A percentile compares a stretch with the other conserved stretches of the same genome.
These are phyloP conservation scores for Clarireedia hainanense DNA, from an alignment of 2,329 filamentous ascomycete species.

Conservation along the genomic window DNA sequence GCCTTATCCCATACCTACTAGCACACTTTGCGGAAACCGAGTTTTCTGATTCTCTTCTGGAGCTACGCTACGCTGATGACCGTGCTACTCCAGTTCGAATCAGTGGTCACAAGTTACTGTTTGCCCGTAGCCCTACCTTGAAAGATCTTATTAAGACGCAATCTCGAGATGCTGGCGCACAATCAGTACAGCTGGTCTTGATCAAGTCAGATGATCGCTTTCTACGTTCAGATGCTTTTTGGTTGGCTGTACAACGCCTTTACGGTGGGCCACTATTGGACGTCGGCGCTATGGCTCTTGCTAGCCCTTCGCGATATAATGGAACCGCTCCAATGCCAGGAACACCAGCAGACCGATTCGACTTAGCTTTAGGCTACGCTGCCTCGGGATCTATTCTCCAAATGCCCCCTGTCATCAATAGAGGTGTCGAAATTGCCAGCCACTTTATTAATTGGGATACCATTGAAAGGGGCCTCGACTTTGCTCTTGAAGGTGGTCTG, in stretches of 20 bases:
- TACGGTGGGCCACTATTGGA: constrained; percentile 46
- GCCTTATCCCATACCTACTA: constrained; percentile 34
- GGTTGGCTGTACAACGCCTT: constrained; percentile 47
- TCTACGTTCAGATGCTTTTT: constrained; percentile 48
- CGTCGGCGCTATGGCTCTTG: constrained; percentile 16
- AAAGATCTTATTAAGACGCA: constrained; percentile 29
- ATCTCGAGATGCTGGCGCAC: constrained; percentile 23
- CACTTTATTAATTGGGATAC: constrained; percentile 55
- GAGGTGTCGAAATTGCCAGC: constrained; percentile 52
- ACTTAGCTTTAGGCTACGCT: constrained; percentile 55
- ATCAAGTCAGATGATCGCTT: constrained; percentile 45
- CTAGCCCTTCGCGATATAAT: constrained; percentile 11
- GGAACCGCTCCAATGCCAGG: constrained; percentile 31
- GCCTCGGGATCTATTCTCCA: constrained; percentile 53
- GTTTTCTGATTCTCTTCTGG: constrained; percentile 39
- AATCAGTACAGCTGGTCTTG: constrained; percentile 32
- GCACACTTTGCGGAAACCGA: constrained; percentile 33
- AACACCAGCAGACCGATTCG: constrained; percentile 37
- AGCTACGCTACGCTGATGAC: constrained; percentile 38
- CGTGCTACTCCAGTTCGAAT: constrained; percentile 37
- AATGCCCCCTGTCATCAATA: constrained; percentile 45
- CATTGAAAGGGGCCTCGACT: constrained; percentile 52
- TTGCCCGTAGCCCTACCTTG: constrained; percentile 43
- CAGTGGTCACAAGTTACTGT: constrained; percentile 46
- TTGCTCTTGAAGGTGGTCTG: constrained; percentile 43